These are phyloP conservation scores for Annulohypoxylon maeteangense DNA, from an alignment of 495 filamentous ascomycete genomes.

Conservation along the genomic window DNA sequence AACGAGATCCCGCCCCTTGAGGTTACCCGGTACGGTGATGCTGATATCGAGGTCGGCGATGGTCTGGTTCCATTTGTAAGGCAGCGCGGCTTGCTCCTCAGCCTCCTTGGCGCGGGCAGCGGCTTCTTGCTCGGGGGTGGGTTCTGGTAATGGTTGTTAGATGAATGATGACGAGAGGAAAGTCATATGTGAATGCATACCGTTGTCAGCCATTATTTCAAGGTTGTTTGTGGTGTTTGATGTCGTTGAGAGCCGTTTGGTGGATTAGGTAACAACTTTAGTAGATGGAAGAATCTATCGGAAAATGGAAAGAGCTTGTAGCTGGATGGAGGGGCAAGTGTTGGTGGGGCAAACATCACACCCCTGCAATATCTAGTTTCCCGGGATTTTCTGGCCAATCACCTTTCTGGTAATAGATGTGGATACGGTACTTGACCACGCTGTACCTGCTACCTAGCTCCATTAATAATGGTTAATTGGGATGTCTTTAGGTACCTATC, in stretches of 20 bases:
- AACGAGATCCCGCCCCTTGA: conserved; percentile 85
- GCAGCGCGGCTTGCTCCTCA: conserved; percentile 88
- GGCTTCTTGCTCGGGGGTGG: conserved; percentile 69
- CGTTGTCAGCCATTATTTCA: conserved; percentile 35
- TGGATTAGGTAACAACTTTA: conserved; percentile 5
- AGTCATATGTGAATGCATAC: not conserved
- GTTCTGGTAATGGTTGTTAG: conserved; percentile 54
- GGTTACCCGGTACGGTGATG: conserved; percentile 75
- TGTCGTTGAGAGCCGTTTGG: not conserved
- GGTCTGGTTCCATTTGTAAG: conserved; percentile 98
- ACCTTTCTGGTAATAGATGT: not conserved
- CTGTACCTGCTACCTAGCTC: not conserved
- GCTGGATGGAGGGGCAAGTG: conserved; percentile 39
- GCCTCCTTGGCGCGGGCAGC: conserved; percentile 80
- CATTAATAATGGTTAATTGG: too few species aligned
- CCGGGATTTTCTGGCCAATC: conserved; percentile 10
- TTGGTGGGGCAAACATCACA: conserved; percentile 20
- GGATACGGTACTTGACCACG: not conserved
- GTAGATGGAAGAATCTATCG: conserved; percentile 16
- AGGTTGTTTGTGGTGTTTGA: not conserved
- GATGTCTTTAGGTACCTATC: not conserved
- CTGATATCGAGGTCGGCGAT: conserved; percentile 90
- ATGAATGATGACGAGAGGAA: not conserved
- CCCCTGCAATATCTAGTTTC: conserved; percentile 10
- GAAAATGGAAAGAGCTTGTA: conserved; percentile 19